Percentiles rank a stretch among this genome's conserved stretches.
Conservation (phyloP, 345 rosid species). For the Eucalyptus camaldulensis region DNA sequence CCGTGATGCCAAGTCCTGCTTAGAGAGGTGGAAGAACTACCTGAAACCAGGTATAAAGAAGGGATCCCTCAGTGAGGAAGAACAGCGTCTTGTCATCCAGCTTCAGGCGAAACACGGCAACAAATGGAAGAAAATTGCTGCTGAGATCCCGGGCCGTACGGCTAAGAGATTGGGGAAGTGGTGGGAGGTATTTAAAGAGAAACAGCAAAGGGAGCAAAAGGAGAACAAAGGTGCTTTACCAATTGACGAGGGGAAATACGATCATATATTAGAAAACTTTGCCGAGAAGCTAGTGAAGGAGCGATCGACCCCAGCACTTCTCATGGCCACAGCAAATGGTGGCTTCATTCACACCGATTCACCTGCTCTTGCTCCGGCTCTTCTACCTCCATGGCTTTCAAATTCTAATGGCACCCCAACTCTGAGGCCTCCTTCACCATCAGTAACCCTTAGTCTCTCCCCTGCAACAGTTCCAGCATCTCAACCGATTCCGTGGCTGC, state of each 20-base stretch:
- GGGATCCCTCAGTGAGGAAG: constrained; percentile 87
- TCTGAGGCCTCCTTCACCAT: constrained; percentile 60
- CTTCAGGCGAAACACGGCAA: constrained; percentile 95
- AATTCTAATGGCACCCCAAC: constrained; percentile 38
- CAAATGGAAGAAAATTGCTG: constrained; percentile 99
- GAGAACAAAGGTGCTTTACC: constrained; percentile 59
- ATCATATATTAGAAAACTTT: constrained; percentile 76
- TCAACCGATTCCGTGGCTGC: constrained; percentile 80
- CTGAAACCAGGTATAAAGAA: constrained; percentile 98
- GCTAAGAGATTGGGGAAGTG: constrained; percentile 95
- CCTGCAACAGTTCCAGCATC: constrained; percentile 63
- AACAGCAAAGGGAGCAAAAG: constrained; percentile 85
- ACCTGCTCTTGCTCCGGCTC: constrained; percentile 21
- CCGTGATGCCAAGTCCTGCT: constrained; percentile 92
- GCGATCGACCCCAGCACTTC: constrained; percentile 32
- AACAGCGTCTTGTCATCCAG: constrained; percentile 79
- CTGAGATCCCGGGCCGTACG: constrained; percentile 92
- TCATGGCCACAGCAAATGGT: constrained; percentile 74
- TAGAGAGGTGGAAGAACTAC: constrained; percentile 96
- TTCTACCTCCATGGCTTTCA: constrained; percentile 88
- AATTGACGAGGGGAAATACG: constrained; percentile 84
- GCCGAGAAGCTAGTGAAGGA: constrained; percentile 94
- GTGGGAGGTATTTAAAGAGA: constrained; percentile 99
- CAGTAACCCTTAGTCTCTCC: constrained; percentile 74
- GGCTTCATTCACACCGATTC: constrained; percentile 51